Evolutionary conservation across 306 rosid species (phyloP).

Genomic region (Corylus heterophylla): DNA sequence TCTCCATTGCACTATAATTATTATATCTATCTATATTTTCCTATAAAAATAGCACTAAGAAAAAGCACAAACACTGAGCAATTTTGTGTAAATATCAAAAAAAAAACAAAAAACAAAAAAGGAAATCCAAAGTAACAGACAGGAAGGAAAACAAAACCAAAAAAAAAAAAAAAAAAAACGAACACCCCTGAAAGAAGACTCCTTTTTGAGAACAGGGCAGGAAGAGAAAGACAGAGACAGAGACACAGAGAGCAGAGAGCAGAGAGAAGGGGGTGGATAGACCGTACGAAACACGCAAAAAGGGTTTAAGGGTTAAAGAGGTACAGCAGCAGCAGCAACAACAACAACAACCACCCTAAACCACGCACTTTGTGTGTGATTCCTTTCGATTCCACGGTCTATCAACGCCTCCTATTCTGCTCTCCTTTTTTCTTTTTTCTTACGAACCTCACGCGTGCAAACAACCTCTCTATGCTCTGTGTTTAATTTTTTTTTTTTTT

Average conservation of each 20-base stretch:
- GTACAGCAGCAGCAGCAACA: not conserved
- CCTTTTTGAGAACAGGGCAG: not conserved
- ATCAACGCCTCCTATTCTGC: conserved; percentile 50
- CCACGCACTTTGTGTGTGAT: conserved; percentile 44
- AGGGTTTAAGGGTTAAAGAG: conserved; percentile 5
- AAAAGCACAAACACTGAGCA: not conserved
- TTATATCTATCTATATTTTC: not conserved
- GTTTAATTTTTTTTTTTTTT: not conserved
- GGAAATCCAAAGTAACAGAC: not conserved
- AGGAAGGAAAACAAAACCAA: not conserved
- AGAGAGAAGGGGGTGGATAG: conserved; percentile 43
- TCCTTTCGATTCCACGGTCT: conserved; percentile 57
- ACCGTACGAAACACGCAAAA: conserved; percentile 45
- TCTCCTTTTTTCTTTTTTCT: conserved; percentile 18
- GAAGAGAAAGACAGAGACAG: not conserved
- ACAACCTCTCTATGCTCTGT: conserved; percentile 11
- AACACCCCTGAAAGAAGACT: not conserved
- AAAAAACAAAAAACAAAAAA: not conserved
- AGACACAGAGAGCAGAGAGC: not conserved
- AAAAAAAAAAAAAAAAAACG: not conserved
- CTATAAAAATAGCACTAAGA: not conserved
- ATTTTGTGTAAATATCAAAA: not conserved
- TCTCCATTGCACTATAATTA: conserved; percentile 43
- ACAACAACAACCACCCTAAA: not conserved
- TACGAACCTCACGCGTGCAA: conserved; percentile 22